These are phyloP conservation scores for Lactarius hatsudake DNA, from an alignment of 768 basidiomycete species.

Conservation along the genomic window DNA sequence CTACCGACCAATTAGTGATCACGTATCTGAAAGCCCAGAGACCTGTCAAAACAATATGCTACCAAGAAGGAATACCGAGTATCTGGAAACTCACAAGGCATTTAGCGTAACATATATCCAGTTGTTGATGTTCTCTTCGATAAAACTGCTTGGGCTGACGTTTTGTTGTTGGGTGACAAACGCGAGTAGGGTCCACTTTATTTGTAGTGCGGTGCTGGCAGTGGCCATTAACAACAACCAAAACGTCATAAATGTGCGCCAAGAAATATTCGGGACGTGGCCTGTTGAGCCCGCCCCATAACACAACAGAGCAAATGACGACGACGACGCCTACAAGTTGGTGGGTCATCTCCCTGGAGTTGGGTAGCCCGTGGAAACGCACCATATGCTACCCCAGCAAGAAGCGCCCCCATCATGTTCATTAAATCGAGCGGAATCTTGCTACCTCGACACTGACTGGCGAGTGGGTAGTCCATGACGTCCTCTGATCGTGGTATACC, in stretches of 20 bases:
- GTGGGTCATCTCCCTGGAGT: not conserved
- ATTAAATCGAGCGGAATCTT: constrained; percentile 13
- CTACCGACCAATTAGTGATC: constrained; percentile 33
- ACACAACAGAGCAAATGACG: constrained; percentile 14
- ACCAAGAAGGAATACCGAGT: not conserved
- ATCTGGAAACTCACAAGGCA: constrained; percentile 28
- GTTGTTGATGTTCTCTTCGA: constrained; percentile 25
- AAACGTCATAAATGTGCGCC: constrained; percentile 8
- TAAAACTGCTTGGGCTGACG: constrained; percentile 30
- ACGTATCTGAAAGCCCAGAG: constrained; percentile 30
- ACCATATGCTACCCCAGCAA: constrained; percentile 33
- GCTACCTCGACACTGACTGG: constrained; percentile 4
- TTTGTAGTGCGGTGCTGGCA: constrained; percentile 17
- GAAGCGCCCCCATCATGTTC: constrained; percentile 29
- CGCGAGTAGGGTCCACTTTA: constrained; percentile 25
- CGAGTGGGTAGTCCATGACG: constrained; percentile 8
- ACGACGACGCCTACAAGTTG: constrained; percentile 28
- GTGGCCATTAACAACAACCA: constrained; percentile 25
- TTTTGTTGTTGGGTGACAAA: constrained; percentile 30
- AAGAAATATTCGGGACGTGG: not conserved
- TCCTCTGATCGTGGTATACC: not conserved
- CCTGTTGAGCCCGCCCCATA: constrained; percentile 5
- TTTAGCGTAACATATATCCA: constrained; percentile 29
- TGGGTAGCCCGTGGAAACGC: constrained; percentile 1
- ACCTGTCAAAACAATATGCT: constrained; percentile 1